Evolutionary conservation across 164 flowering plant genomes (phyloP), one percentile per base, ranked within the genome.

Genomic region (Berberis vulgaris): DNA sequence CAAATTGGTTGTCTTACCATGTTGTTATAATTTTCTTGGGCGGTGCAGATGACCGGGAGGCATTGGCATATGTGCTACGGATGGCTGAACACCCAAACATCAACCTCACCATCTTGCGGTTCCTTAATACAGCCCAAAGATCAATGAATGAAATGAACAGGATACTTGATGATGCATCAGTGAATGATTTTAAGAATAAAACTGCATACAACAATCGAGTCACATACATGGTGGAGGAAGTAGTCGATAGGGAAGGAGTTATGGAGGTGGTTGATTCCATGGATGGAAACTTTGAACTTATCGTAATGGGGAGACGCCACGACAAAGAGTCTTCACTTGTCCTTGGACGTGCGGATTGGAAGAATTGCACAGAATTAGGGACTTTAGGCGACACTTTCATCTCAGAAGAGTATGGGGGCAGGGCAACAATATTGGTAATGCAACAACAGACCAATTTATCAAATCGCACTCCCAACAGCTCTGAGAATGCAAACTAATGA

Each of bases 21-120:
- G 60, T 86, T 1, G 75, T 54, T 0, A 10, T 81, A 56, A 47
- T 86, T 3, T 84, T 81, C 72, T 7, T 80, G 0, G 84, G 79
- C 1, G 89, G 92, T 0, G 42, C 61, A 0, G 92, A 86, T 44
- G 89, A 86, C 57, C 43, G 80, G n/a, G 91, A 84, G 64, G 82
- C 84, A 7, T 54, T 84, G 7, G 81, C 84, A 0, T 82, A 65
- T 42, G 82, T 66, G 0, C 43, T 52, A 7, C 70, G 86, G 7
- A 74, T 85, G 78, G 63, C 79, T 1, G 43, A n/a, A 41, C 44
- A 68, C 11, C 43, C 49, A 5, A 43, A 41, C 13, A 12, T 63
- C 9, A 7, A 10, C 4, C 56, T 68, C 8, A 68, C 40, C 0
- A 10, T 62, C 13, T 4, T 61, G 5, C 41, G 57, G 65, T 83